Evolutionary conservation across 2,329 filamentous ascomycete genomes (phyloP).

Genomic region (Epichloe gansuensis): DNA sequence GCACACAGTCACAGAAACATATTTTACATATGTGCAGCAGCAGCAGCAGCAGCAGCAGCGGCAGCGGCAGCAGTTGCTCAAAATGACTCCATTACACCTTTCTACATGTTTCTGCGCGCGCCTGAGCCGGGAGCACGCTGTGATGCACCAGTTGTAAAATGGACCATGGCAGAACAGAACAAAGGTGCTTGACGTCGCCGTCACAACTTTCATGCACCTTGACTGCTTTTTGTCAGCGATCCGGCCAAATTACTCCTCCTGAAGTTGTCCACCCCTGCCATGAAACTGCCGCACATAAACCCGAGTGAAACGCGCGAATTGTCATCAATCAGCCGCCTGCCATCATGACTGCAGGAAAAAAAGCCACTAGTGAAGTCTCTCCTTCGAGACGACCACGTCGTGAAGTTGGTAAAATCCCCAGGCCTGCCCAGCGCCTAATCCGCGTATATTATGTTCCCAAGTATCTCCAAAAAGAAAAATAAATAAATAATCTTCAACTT

Average conservation of each 20-base stretch:
- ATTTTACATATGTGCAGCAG: neutral
- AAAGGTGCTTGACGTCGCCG: neutral
- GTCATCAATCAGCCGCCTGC: conserved; percentile 16
- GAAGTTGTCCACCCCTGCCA: conserved; percentile 3
- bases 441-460: conserved; percentile 1
- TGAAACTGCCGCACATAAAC: conserved; percentile 8
- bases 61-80: neutral
- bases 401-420: neutral
- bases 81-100: conserved; percentile 1
- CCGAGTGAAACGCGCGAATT: conserved; percentile 14
- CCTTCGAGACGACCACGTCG: conserved; percentile 6
- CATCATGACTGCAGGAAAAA: conserved; percentile 18
- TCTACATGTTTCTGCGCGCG: conserved; percentile 2
- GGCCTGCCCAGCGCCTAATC: neutral
- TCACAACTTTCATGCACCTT: conserved; percentile 3
- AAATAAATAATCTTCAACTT: neutral
- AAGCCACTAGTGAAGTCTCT: conserved; percentile 11
- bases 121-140: conserved; percentile 5
- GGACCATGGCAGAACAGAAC: neutral
- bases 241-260: conserved; percentile 1
- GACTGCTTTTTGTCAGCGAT: conserved; percentile 2
- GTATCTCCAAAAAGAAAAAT: conserved; percentile 1
- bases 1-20: neutral
- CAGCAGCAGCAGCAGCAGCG: neutral
- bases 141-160: conserved; percentile 8